Percentiles rank a stretch among this genome's conserved stretches.
Conservation (phyloP, 192 early-diverging fungal species). For the Cladochytrium replicatum region DNA sequence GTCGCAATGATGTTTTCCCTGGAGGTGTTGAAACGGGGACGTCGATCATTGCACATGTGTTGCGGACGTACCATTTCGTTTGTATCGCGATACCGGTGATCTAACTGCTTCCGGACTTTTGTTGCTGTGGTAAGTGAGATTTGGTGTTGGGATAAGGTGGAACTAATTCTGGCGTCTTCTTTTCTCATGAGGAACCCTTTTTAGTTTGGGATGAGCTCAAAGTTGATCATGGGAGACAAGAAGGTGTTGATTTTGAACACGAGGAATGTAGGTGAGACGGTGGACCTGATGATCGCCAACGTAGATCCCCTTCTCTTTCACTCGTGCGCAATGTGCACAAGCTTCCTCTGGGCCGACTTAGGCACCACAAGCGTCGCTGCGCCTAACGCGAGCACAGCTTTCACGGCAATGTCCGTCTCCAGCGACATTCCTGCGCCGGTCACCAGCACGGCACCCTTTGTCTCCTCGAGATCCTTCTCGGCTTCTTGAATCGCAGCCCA, state of each 20-base stretch:
- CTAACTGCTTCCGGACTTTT: slow-evolving; percentile 17
- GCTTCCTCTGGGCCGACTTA: slow-evolving; percentile 21
- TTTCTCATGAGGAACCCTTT: too few relatives aligned
- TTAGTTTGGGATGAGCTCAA: slow-evolving; percentile 38
- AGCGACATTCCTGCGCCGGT: slow-evolving; percentile 16
- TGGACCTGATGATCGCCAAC: slow-evolving; percentile 27
- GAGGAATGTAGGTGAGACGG: slow-evolving; percentile 11
- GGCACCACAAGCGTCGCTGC: slow-evolving; percentile 9
- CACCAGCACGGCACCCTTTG: slow-evolving; percentile 21
- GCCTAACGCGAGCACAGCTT: neutral
- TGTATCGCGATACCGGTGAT: slow-evolving; percentile 11
- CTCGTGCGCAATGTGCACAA: slow-evolving; percentile 15
- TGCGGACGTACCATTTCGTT: slow-evolving; percentile 22
- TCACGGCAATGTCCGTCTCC: slow-evolving; percentile 6
- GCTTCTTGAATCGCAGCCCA: slow-evolving; percentile 10
- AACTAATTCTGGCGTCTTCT: too few relatives aligned
- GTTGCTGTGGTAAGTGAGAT: slow-evolving; percentile 26
- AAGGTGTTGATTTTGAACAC: slow-evolving; percentile 29
- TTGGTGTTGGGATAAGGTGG: too few relatives aligned
- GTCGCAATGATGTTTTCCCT: slow-evolving; percentile 22
- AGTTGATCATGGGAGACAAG: slow-evolving; percentile 43
- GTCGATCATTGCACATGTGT: slow-evolving; percentile 17
- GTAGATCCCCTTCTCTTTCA: slow-evolving; percentile 19
- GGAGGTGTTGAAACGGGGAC: slow-evolving; percentile 19
- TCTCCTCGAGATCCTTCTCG: slow-evolving; percentile 3